A percentile compares a stretch with the other conserved stretches of the same genome.
These are phyloP conservation scores for Buddleja alternifolia DNA, from an alignment of 257 asterid genomes.

Conservation along the genomic window DNA sequence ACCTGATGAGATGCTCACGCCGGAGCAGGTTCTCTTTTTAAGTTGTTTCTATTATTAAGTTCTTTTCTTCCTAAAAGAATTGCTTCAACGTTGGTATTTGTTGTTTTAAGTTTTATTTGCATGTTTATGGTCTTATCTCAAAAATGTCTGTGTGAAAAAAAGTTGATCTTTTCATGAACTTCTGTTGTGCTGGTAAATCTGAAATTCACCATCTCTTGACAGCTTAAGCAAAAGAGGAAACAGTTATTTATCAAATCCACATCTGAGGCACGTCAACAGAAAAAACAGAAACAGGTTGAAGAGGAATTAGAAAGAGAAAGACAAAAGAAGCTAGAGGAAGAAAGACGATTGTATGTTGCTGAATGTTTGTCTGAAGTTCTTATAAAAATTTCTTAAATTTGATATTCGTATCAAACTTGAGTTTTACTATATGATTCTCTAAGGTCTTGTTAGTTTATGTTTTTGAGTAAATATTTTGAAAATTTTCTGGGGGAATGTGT, in stretches of 20 bases:
- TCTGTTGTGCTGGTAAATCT: slow-evolving; percentile 21
- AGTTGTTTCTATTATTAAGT: slow-evolving; percentile 21
- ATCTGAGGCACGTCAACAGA: slow-evolving; percentile 84
- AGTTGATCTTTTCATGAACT: slow-evolving; percentile 3
- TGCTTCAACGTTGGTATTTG: slow-evolving; percentile 5
- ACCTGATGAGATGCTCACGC: slow-evolving; percentile 80
- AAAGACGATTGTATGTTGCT: slow-evolving; percentile 76
- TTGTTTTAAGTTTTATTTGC: slow-evolving; percentile 17
- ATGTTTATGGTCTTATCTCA: slow-evolving; percentile 9
- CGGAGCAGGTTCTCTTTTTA: slow-evolving; percentile 71
- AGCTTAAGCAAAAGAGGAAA: slow-evolving; percentile 84
- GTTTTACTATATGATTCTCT: slow-evolving; percentile 7
- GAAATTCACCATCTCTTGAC: slow-evolving; percentile 34
- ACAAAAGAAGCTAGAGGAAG: slow-evolving; percentile 88
- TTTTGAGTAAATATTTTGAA: no score
- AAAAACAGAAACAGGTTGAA: slow-evolving; percentile 81
- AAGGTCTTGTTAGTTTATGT: no score
- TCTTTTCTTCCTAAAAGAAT: background rate
- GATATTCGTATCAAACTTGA: background rate
- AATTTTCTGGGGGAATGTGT: no score
- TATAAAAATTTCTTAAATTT: background rate
- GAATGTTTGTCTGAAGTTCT: slow-evolving; percentile 12
- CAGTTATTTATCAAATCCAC: slow-evolving; percentile 83
- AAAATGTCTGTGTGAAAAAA: background rate
- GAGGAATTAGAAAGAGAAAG: slow-evolving; percentile 91